Evolutionary conservation across 2,329 filamentous ascomycete genomes (phyloP).

Genomic region (Dothiorella sarmentorum): DNA sequence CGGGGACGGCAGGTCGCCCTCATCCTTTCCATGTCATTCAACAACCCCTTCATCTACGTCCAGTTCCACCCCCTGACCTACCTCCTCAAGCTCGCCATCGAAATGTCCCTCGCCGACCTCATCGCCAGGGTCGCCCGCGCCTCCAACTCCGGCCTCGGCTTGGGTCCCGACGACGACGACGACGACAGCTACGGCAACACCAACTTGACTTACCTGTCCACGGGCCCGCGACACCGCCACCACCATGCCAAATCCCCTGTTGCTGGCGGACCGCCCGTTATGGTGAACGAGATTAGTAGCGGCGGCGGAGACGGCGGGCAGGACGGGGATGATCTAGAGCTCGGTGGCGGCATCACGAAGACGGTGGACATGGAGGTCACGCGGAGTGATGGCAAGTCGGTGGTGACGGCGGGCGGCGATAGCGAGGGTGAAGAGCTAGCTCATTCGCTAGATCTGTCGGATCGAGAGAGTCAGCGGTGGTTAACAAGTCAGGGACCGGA

Average conservation of each 20-base stretch:
- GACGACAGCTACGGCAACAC: background rate
- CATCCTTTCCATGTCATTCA: conserved; percentile 41
- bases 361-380: background rate
- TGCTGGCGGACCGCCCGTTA: background rate
- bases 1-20: conserved; percentile 28
- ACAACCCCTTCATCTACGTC: conserved; percentile 27
- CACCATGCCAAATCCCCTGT: background rate
- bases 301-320: no score
- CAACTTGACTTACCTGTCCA: no score
- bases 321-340: background rate
- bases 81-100: conserved; percentile 23
- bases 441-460: background rate
- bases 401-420: background rate
- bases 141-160: background rate
- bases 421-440: background rate
- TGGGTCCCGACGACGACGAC: background rate
- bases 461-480: background rate
- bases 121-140: conserved; percentile 36
- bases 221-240: background rate
- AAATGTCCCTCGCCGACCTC: conserved; percentile 44
- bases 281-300: background rate
- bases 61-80: conserved; percentile 43
- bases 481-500: background rate
- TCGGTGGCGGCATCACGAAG: background rate
- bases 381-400: background rate